Percentiles rank a stretch among this genome's conserved stretches.
Evolutionary conservation across 2,329 filamentous ascomycete species (phyloP).

Genomic region (Rugonectria rugulosa): DNA sequence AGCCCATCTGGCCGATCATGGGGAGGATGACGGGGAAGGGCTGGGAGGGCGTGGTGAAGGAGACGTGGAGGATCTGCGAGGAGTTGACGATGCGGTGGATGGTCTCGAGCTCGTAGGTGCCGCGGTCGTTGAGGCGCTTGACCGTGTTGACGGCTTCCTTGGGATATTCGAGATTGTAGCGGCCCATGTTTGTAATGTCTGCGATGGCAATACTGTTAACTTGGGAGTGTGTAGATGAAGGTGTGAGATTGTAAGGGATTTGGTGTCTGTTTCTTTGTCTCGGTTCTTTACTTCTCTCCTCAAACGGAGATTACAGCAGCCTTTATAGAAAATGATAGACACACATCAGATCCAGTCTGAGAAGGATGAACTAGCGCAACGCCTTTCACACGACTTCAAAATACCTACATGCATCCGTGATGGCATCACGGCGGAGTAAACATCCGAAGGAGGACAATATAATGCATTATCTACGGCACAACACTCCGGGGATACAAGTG

Average conservation of each 20-base stretch:
- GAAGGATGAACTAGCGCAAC: not conserved
- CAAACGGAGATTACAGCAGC: not conserved
- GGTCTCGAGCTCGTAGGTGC: conserved; percentile 73
- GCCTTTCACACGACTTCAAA: not conserved
- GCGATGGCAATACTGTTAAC: not conserved
- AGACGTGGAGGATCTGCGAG: conserved; percentile 79
- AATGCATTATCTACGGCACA: not conserved
- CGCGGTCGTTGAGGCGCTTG: conserved; percentile 71
- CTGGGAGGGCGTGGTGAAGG: conserved; percentile 70
- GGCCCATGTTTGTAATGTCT: conserved; percentile 44
- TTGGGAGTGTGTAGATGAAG: not conserved
- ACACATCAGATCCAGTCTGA: conserved; percentile 13
- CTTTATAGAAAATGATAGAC: conserved; percentile 5
- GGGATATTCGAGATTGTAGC: conserved; percentile 64
- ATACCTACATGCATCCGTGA: conserved; percentile 1
- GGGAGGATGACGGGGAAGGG: conserved; percentile 81
- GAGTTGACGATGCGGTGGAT: conserved; percentile 81
- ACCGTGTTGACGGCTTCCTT: conserved; percentile 70
- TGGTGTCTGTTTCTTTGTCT: not conserved
- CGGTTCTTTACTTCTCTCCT: too few species aligned
- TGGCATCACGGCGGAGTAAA: conserved; percentile 11
- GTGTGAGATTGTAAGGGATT: not conserved
- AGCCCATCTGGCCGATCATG: conserved; percentile 86
- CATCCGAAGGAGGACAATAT: not conserved
- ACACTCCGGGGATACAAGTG: not conserved